Evolutionary conservation across 2,329 filamentous ascomycete genomes (phyloP).

Genomic region (Scytalidium lignicola): DNA sequence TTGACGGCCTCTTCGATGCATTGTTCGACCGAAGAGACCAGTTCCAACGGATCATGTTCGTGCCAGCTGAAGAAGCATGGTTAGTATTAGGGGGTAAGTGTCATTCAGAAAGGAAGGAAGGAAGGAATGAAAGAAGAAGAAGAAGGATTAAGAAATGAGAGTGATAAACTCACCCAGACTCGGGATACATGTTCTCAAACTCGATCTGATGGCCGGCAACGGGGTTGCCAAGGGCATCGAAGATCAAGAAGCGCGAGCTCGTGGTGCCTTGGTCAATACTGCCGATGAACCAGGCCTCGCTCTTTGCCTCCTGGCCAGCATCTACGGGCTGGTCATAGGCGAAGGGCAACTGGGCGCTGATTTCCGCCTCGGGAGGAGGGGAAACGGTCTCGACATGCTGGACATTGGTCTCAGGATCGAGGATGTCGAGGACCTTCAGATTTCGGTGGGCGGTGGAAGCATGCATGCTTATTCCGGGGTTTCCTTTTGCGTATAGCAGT

Average conservation of each 20-base stretch:
- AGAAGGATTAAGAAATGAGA: no score
- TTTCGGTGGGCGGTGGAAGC: not conserved
- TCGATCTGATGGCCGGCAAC: slow-evolving; percentile 82
- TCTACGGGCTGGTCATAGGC: slow-evolving; percentile 14
- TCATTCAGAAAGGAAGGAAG: slow-evolving; percentile 8
- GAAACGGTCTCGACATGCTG: slow-evolving; percentile 20
- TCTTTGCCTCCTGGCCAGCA: slow-evolving; percentile 32
- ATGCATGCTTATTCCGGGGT: not conserved
- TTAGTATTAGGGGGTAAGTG: not conserved
- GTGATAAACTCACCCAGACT: slow-evolving; percentile 74
- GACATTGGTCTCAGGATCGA: slow-evolving; percentile 3
- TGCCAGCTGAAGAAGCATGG: slow-evolving; percentile 59
- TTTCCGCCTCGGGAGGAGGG: slow-evolving; percentile 7
- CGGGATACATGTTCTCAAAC: slow-evolving; percentile 77
- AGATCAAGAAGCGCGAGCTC: slow-evolving; percentile 84
- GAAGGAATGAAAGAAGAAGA: not conserved
- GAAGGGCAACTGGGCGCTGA: slow-evolving; percentile 14
- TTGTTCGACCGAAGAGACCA: slow-evolving; percentile 64
- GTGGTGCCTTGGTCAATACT: slow-evolving; percentile 91
- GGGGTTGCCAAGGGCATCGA: slow-evolving; percentile 72
- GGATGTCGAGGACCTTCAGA: not conserved
- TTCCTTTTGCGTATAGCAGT: not conserved
- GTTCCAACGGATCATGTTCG: slow-evolving; percentile 74
- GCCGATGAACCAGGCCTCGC: slow-evolving; percentile 65
- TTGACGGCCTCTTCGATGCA: slow-evolving; percentile 73